These are phyloP conservation scores for Neurospora sp. DNA, from an alignment of 2,329 filamentous ascomycete species.

Conservation along the genomic window DNA sequence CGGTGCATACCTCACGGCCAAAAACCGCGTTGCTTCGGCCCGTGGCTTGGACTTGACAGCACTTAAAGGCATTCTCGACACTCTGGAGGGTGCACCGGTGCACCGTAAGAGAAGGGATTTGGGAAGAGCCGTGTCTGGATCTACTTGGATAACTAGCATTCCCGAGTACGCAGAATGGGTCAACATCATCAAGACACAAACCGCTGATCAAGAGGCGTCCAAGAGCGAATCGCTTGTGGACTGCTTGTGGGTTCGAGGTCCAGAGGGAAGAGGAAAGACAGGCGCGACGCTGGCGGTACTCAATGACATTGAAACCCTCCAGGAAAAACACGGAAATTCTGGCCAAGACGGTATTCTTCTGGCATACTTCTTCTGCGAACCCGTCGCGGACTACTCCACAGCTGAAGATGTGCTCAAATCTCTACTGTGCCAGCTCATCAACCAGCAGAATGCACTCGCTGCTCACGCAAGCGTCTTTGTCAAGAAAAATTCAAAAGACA, in stretches of 20 bases:
- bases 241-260: neutral
- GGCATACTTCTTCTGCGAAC: slow-evolving; percentile 7
- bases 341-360: slow-evolving; percentile 1
- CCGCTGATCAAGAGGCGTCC: neutral
- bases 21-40: neutral
- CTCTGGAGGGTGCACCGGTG: neutral
- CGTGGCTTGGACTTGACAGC: neutral
- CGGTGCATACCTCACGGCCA: neutral
- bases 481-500: neutral
- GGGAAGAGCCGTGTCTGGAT: neutral
- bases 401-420: slow-evolving; percentile 5
- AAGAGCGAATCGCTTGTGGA: neutral
- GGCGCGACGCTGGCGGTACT: neutral
- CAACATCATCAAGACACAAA: neutral
- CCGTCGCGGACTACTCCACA: slow-evolving; percentile 1
- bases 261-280: slow-evolving; percentile 2
- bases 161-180: neutral
- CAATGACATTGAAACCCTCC: neutral
- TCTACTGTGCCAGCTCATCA: slow-evolving; percentile 7
- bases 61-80: neutral
- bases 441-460: slow-evolving; percentile 3
- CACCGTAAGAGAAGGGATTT: neutral
- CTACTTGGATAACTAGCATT: neutral
- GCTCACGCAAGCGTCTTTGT: slow-evolving; percentile 1
- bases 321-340: neutral